phyloP scores from a whole-genome alignment of 2,329 filamentous ascomycete genomes.

The Aspergillus uvarum region DNA sequence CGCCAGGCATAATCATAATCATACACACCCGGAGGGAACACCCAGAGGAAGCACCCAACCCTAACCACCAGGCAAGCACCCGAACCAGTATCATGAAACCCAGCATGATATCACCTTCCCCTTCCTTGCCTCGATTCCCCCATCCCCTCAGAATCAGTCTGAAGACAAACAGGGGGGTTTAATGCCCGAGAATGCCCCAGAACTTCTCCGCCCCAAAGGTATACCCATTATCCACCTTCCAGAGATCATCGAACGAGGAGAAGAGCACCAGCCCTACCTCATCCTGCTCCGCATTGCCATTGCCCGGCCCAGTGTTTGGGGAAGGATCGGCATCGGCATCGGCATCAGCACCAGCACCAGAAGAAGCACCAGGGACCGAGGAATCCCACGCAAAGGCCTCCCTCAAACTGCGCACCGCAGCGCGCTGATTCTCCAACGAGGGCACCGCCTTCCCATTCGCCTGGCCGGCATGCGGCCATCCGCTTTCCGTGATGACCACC shows the following conservation, averaged over 20 bases:
- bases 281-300: constrained; percentile 10
- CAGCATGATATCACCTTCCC: too few species aligned
- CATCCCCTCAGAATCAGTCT: neutral
- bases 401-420: constrained; percentile 66
- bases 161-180: neutral
- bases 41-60: neutral
- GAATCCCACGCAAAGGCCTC: constrained; percentile 49
- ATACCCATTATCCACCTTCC: constrained; percentile 65
- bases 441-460: constrained; percentile 69
- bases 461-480: constrained; percentile 73
- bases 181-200: constrained; percentile 61
- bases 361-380: neutral
- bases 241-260: constrained; percentile 74
- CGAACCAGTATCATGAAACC: too few species aligned
- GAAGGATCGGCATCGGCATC: too few species aligned
- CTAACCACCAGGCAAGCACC: neutral
- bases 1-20: too few species aligned
- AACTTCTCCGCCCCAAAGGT: constrained; percentile 73
- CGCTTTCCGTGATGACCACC: constrained; percentile 76
- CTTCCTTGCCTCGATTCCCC: neutral
- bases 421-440: constrained; percentile 62
- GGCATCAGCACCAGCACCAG: too few species aligned
- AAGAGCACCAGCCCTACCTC: constrained; percentile 63
- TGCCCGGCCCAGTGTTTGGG: too few species aligned
- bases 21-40: neutral